Conservation (phyloP, 192 early-diverging fungal species). For the Allomyces arbusculus region DNA sequence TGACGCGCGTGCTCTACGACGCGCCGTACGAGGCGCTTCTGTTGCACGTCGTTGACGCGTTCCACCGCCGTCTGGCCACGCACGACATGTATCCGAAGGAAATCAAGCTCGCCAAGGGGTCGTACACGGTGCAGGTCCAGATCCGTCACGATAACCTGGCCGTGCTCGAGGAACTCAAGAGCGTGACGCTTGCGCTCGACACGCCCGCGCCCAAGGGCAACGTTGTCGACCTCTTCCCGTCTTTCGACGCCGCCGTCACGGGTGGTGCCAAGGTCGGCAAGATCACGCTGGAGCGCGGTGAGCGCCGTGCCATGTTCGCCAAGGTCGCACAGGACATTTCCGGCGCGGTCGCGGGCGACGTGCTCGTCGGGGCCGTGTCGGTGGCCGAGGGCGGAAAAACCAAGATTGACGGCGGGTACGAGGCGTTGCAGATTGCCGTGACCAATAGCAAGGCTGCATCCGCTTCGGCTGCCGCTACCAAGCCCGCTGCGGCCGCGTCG, state of each 20-base stretch:
- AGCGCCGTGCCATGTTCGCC: conserved; percentile 18
- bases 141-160: conserved; percentile 43
- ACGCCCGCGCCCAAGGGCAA: conserved; percentile 31
- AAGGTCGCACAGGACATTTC: conserved; percentile 20
- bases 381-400: conserved; percentile 23
- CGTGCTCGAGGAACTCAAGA: conserved; percentile 54
- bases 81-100: conserved; percentile 53
- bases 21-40: conserved; percentile 55
- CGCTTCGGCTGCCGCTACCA: conserved; percentile 22
- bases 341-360: conserved; percentile 56
- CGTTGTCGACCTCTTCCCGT: conserved; percentile 26
- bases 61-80: conserved; percentile 47
- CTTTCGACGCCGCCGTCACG: conserved; percentile 34
- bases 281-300: conserved; percentile 28
- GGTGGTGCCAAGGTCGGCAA: conserved; percentile 26
- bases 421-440: neutral
- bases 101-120: conserved; percentile 53
- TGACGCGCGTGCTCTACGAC: conserved; percentile 7
- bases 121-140: conserved; percentile 65
- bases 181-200: conserved; percentile 42
- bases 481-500: conserved; percentile 18
- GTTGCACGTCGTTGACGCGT: conserved; percentile 48
- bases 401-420: conserved; percentile 6
- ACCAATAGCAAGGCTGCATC: conserved; percentile 17
- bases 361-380: conserved; percentile 46